Base-by-base conservation (phyloP, 352 stramenopile genomes). In the Phytophthora cajani region DNA sequence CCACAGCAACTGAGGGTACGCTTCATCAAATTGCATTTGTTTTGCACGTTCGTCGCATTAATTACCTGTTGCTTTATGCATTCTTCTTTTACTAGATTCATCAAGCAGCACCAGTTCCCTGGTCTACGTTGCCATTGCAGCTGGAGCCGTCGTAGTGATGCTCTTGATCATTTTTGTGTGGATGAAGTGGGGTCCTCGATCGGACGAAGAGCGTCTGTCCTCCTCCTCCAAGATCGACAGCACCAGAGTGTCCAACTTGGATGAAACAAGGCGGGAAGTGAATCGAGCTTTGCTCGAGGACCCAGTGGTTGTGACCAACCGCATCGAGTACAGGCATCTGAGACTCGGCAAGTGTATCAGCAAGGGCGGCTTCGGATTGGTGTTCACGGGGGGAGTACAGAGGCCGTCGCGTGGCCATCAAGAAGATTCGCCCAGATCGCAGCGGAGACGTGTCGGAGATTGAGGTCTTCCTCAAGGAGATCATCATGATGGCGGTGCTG, bases 401-500 rank as follows among this genome's bases (percentile, higher is more conserved):
- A 50, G 69, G 72, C 7, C 63, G 64, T 12, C 68, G 61, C 23
- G 72, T 79, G 32, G 72, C 72, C 8, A 69, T 79, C 51, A 79
- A 79, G 47, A 79, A 77, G 21, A 75, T 79, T 17, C 64, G 69
- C 1, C 69, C 69, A 25, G 60, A 77, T 58, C 64, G 66, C 40
- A 75, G 57, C 44, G 62, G 42, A 30, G 69, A 75, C 32, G 51
- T 67, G 27, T 47, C 46, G 2, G 64, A 79, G 4, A 77, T 79
- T 32, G 72, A 79, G 51, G 25, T 64, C 2, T 79, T 79, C 40
- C 40, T 79, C 2, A 74, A 66, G 25, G 68, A 77, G 19, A 78
- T 78, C 33, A 67, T 70, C 14, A 52, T 80, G 1, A 82, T 90
- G 74, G 75, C 74, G 25, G 64, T 78, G 42, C 58, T 80, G 10